Conservation (phyloP, 2,329 filamentous ascomycete species). For the Aureobasidium sp. region DNA sequence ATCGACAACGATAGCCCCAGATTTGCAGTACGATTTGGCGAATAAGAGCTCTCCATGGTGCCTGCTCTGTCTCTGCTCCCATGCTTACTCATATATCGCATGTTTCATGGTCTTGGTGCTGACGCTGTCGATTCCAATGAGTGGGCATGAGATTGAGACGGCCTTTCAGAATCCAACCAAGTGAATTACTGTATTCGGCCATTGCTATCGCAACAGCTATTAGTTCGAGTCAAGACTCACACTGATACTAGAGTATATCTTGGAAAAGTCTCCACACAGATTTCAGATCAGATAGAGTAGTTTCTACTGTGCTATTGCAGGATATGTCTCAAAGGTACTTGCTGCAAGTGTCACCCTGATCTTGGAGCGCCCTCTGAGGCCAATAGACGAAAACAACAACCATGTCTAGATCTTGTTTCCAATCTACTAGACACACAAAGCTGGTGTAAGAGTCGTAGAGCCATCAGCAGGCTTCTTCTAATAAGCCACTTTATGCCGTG, state of each 20-base stretch:
- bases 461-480: accelerated
- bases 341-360: not conserved
- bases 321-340: not conserved
- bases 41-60: too few relatives aligned
- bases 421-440: too few relatives aligned
- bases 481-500: too few relatives aligned
- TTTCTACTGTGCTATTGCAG: not conserved
- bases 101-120: too few relatives aligned
- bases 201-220: not conserved
- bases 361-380: not conserved
- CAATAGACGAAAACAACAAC: not conserved
- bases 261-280: too few relatives aligned
- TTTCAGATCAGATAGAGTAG: too few relatives aligned
- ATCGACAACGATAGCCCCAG: too few relatives aligned
- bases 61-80: accelerated
- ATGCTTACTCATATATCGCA: too few relatives aligned
- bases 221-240: too few relatives aligned
- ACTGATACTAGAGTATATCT: too few relatives aligned
- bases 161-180: not conserved
- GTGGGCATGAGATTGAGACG: too few relatives aligned
- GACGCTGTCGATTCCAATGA: too few relatives aligned
- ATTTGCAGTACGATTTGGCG: not conserved
- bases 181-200: not conserved
- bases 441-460: accelerated
- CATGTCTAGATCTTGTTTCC: not conserved